Evolutionary conservation across 2,329 filamentous ascomycete species (phyloP), one percentile per base, ranked within the genome.

Genomic region (Cladosporium sp.): DNA sequence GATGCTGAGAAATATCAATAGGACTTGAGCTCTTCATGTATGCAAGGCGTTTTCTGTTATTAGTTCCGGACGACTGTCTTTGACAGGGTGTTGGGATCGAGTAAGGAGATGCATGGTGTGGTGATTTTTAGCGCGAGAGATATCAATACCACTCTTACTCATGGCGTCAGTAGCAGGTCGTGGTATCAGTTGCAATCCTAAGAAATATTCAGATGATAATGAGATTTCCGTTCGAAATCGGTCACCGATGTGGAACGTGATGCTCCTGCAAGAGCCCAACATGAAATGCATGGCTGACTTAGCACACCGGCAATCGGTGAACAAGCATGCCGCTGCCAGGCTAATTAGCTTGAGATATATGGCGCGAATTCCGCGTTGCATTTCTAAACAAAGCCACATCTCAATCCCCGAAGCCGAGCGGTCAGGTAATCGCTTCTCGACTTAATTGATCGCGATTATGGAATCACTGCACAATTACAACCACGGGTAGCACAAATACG

Each of bases 1-100:
- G 10, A 54, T 63, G 60, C 30, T 63, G 60, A 63, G 60, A 18
- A 38, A 28, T 14, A 41, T 63, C 3, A 26, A 18, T 18, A 55
- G 34, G 30, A 24, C 11, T 58, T 38, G 12, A 58, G 18, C 4
- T 38, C 12, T 14, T 41, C n/a, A 51, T n/a, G 24, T 26, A 26
- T 26, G 12, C 6, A 21, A 10, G 18, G 44, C n/a, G n/a, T 7
- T 49, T 24, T 21, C 6, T 24, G 4, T 49, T 49, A 4, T n/a
- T 49, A 10, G 18, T 24, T 10, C 6, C 3, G 44, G 11, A 8
- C 8, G n/a, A 3, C 3, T 6, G 5, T 12, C 44, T 8, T 38
- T 38, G 36, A 38, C 12, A 38, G 11, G 2, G 3, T 15, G 12
- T 4, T 38, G 3, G 36, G 12, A 14, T 38, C 3, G 3, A 3